Evolutionary conservation across 371 early-diverging fungal species (phyloP), one percentile per base, ranked within the genome.

Genomic region (Actinomortierella ambigua): DNA sequence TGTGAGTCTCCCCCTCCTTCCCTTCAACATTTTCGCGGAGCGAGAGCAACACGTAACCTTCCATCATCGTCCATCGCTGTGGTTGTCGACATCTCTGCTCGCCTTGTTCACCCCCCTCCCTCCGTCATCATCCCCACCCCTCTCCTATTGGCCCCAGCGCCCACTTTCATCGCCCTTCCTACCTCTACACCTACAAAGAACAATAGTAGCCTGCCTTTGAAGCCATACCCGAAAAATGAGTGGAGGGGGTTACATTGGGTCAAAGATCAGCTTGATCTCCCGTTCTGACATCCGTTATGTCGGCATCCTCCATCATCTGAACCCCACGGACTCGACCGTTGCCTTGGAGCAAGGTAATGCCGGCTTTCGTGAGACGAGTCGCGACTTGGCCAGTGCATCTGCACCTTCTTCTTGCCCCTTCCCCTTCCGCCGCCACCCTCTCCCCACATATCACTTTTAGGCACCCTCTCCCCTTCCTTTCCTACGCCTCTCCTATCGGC

Each of bases 281-380:
- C 89, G 92, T 65, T 90, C 92, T 58, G 91, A 93, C 65, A 92
- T 96, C 77, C 91, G 96, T 63, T 98, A 95, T 78, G 91, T 93
- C 48, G 98, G 97, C 48, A 88, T 85, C 47, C 87, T 98, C 46
- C 90, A 91, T 69, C 87, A 87, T 50, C 91, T 98, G 68, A 92
- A 96, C 82, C 89, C 91, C 51, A 76, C 83, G n/a, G 93, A 93
- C 60, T 90, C 93, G 22, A 93, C 96, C 11, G 93, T 98, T 51
- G 86, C 96, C n/a, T 88, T 98, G 46, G 89, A 90, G 60, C 87
- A 96, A 79, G 92, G 93, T 91, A 79, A 68, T 64, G 18, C 13
- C 47, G 1, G 24, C 18, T 9, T 18, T 39, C 4, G 11, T 34
- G 34, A 4, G 14, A 24, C 15, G 6, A 7, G 48, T 47, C 48